A percentile compares a stretch with the other conserved stretches of the same genome.
Conservation (phyloP, 306 rosid genomes). For the Citrullus colocynthis region DNA sequence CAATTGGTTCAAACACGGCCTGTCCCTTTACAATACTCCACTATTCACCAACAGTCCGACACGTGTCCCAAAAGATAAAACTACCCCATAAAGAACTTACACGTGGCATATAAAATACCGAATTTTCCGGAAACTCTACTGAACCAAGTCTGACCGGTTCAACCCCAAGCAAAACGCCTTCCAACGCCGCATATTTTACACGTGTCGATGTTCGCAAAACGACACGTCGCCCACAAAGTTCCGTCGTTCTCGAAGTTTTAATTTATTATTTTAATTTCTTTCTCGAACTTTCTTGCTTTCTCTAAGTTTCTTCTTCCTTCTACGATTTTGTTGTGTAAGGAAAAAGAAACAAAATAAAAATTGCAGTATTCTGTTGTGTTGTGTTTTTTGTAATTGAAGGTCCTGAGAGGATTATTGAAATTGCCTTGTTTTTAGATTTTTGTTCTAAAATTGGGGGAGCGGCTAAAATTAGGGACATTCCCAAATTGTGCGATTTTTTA, state of each 20-base stretch:
- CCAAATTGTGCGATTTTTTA: neutral
- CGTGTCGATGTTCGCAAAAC: neutral
- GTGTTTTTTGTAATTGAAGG: neutral
- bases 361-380: neutral
- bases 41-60: neutral
- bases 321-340: neutral
- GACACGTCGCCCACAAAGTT: neutral
- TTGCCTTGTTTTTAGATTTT: neutral
- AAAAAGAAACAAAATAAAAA: too few relatives aligned
- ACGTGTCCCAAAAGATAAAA: neutral
- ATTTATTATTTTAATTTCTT: neutral
- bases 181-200: neutral
- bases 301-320: neutral
- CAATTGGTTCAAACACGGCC: neutral
- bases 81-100: neutral
- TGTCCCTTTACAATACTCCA: neutral
- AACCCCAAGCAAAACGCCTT: neutral
- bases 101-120: neutral
- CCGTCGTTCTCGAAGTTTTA: neutral
- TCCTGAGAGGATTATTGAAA: too few relatives aligned
- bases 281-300: neutral
- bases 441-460: neutral
- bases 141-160: neutral
- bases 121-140: neutral
- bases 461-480: neutral